phyloP scores from a whole-genome alignment of 306 rosid species.

The Citrullus mucosospermus region DNA sequence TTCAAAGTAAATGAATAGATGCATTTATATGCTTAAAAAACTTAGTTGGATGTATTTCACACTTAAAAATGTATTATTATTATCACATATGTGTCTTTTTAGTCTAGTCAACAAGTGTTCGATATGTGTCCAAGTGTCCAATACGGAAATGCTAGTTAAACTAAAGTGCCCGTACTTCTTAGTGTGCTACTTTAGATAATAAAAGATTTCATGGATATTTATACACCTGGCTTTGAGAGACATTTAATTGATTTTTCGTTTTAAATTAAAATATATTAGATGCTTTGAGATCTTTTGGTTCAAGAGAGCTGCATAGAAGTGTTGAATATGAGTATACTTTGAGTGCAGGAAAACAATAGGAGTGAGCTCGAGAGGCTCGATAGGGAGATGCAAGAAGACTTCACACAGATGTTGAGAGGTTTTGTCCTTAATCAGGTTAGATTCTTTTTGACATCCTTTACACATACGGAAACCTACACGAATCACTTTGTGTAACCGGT shows the following conservation, averaged over 20 bases:
- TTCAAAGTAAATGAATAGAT: no score
- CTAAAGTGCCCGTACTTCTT: no score
- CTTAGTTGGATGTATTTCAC: no score
- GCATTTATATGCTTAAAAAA: no score
- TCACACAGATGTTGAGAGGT: conserved; percentile 79
- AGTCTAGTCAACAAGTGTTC: no score
- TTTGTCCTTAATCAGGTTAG: conserved; percentile 83
- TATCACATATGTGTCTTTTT: no score
- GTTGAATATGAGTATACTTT: conserved; percentile 9
- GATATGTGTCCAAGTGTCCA: no score
- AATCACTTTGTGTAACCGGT: background rate
- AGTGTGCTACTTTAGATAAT: background rate
- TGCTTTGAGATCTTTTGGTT: background rate
- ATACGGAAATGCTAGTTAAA: no score
- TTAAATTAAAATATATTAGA: background rate
- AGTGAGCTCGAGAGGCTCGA: conserved; percentile 87
- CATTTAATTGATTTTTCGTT: background rate
- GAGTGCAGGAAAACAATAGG: conserved; percentile 76
- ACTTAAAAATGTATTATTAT: no score
- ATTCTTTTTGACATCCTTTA: background rate
- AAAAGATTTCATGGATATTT: background rate
- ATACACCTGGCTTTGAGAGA: background rate
- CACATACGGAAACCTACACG: background rate
- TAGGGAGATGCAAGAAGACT: conserved; percentile 64
- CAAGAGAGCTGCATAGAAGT: background rate